These are phyloP conservation scores for Sclerotinia subarctica DNA, from an alignment of 2,329 filamentous ascomycete species.

Conservation along the genomic window DNA sequence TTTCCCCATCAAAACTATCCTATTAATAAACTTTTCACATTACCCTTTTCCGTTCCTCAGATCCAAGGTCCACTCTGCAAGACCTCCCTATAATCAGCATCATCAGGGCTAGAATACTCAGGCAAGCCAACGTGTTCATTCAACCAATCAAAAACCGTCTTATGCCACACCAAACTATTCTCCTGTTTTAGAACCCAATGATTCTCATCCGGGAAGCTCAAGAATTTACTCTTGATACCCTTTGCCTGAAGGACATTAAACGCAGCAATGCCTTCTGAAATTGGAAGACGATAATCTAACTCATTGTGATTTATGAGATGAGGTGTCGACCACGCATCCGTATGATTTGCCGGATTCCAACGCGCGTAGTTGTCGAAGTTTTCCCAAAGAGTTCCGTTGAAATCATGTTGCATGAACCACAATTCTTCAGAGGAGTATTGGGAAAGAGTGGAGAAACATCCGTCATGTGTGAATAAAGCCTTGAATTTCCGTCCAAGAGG, in stretches of 20 bases:
- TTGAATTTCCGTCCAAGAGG: slow-evolving; percentile 77
- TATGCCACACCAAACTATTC: slow-evolving; percentile 83
- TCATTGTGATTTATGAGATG: slow-evolving; percentile 85
- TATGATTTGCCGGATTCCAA: slow-evolving; percentile 62
- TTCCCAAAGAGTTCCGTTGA: slow-evolving; percentile 58
- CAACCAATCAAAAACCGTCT: slow-evolving; percentile 75
- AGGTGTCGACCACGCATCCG: slow-evolving; percentile 75
- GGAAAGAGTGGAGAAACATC: slow-evolving; percentile 17
- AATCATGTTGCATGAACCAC: slow-evolving; percentile 64
- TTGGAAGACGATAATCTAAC: slow-evolving; percentile 78
- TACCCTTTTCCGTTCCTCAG: background rate
- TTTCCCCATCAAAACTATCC: background rate
- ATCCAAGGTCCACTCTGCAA: slow-evolving; percentile 19
- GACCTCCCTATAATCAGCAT: slow-evolving; percentile 9
- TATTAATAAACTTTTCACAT: background rate
- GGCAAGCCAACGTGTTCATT: slow-evolving; percentile 39
- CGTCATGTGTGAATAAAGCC: slow-evolving; percentile 43
- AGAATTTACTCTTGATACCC: slow-evolving; percentile 57
- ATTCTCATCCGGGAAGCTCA: slow-evolving; percentile 65
- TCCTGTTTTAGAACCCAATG: slow-evolving; percentile 82
- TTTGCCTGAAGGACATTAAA: slow-evolving; percentile 55
- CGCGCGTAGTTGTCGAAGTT: slow-evolving; percentile 59
- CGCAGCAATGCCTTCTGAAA: slow-evolving; percentile 67
- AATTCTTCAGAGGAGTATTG: slow-evolving; percentile 62
- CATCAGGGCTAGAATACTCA: slow-evolving; percentile 16